Evolutionary conservation across 352 stramenopile species (phyloP).

Genomic region (Peronospora belbahrii): DNA sequence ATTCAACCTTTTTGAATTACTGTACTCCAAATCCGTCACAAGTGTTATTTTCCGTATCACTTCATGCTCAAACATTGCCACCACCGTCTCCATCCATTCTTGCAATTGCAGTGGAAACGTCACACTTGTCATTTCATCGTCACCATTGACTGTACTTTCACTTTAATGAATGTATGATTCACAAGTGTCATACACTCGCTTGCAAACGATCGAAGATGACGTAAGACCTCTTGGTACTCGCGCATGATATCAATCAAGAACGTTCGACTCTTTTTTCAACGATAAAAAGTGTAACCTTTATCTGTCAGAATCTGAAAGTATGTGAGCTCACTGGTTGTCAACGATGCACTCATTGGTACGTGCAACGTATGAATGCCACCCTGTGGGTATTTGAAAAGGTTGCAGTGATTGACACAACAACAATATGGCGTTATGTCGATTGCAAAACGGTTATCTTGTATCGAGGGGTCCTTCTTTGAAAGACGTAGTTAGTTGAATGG

Average conservation of each 20-base stretch:
- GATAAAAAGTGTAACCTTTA: conserved; percentile 63
- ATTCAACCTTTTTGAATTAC: conserved; percentile 30
- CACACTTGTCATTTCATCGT: conserved; percentile 12
- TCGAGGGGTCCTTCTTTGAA: too few relatives aligned
- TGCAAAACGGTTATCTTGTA: too few relatives aligned
- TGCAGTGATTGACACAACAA: too few relatives aligned
- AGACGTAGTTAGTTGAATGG: too few relatives aligned
- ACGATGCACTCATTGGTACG: too few relatives aligned
- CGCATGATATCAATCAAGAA: conserved; percentile 49
- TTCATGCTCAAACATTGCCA: conserved; percentile 61
- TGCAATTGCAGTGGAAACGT: conserved; percentile 27
- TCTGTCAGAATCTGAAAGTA: too few relatives aligned
- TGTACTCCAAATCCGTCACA: conserved; percentile 47
- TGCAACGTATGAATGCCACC: too few relatives aligned
- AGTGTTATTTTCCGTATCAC: conserved; percentile 46
- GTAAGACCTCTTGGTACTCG: conserved; percentile 41
- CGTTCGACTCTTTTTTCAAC: conserved; percentile 51
- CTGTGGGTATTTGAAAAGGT: too few relatives aligned
- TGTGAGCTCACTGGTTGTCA: too few relatives aligned
- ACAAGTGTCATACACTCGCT: conserved; percentile 28
- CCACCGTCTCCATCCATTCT: conserved; percentile 74
- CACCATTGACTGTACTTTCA: conserved; percentile 14
- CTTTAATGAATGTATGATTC: conserved; percentile 20
- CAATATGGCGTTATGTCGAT: too few relatives aligned
- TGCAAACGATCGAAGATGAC: conserved; percentile 32